Percentiles rank a stretch among this genome's conserved stretches.
Conservation (phyloP, 2,329 filamentous ascomycete species). For the Pseudopithomyces chartarum region DNA sequence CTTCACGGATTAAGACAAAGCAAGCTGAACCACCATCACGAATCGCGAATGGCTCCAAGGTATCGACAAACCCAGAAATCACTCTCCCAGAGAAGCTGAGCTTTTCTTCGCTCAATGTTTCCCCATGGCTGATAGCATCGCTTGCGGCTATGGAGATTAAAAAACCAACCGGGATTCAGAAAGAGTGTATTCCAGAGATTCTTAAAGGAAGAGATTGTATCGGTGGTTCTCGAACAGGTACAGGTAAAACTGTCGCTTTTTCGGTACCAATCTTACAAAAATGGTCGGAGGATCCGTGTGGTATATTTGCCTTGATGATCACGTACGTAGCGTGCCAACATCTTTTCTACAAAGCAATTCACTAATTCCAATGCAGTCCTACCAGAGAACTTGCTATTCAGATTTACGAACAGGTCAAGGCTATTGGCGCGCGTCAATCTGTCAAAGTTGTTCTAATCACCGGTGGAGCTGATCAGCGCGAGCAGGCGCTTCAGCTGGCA, state of each 20-base stretch:
- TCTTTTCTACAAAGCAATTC: background rate
- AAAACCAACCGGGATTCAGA: constrained; percentile 89
- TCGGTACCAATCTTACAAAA: constrained; percentile 91
- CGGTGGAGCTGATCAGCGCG: constrained; percentile 88
- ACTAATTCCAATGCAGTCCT: constrained; percentile 21
- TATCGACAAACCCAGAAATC: constrained; percentile 6
- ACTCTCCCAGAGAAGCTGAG: constrained; percentile 55
- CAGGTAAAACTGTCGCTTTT: constrained; percentile 96
- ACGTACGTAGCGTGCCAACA: constrained; percentile 66
- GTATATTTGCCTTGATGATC: constrained; percentile 86
- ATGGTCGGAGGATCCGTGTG: constrained; percentile 90
- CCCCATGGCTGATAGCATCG: constrained; percentile 87
- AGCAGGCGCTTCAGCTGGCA: constrained; percentile 83
- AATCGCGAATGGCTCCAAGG: constrained; percentile 7
- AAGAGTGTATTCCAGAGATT: constrained; percentile 90
- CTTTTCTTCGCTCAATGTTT: constrained; percentile 74
- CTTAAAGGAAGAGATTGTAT: constrained; percentile 88
- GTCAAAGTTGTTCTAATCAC: constrained; percentile 90
- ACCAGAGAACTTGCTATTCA: constrained; percentile 86
- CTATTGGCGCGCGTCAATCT: constrained; percentile 84
- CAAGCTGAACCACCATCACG: constrained; percentile 13
- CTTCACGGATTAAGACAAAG: constrained; percentile 43
- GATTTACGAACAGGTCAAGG: constrained; percentile 95
- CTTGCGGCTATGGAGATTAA: constrained; percentile 79
- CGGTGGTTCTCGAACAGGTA: constrained; percentile 91